Evolutionary conservation across 495 filamentous ascomycete genomes (phyloP).

Genomic region (Podospora pseudopauciseta): DNA sequence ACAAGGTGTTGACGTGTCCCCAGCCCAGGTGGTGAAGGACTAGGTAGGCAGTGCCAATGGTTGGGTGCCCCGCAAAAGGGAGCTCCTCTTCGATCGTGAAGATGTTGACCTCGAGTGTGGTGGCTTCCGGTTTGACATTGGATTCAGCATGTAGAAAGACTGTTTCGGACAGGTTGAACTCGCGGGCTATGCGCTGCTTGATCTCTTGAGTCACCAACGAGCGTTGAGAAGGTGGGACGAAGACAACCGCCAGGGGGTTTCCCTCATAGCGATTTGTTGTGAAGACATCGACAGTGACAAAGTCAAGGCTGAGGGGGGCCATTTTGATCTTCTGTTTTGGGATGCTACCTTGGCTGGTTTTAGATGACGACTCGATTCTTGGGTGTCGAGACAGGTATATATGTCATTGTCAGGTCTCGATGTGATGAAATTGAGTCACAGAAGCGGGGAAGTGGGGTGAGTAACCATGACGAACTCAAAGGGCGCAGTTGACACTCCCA

Average conservation of each 20-base stretch:
- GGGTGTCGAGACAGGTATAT: not conserved
- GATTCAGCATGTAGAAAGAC: constrained; percentile 81
- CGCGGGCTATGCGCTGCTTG: constrained; percentile 64
- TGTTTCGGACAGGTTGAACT: constrained; percentile 86
- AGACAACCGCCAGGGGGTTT: constrained; percentile 66
- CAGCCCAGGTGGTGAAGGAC: constrained; percentile 36
- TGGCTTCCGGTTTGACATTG: constrained; percentile 47
- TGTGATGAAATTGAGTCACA: not conserved
- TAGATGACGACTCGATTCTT: not conserved
- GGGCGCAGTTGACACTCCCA: not conserved
- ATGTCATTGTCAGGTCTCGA: not conserved
- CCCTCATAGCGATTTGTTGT: constrained; percentile 54
- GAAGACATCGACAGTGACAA: constrained; percentile 67
- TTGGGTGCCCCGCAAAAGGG: constrained; percentile 76
- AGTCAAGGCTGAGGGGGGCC: constrained; percentile 35
- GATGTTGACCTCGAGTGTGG: constrained; percentile 59
- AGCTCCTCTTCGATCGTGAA: constrained; percentile 62
- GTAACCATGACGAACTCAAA: not conserved
- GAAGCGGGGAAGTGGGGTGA: not conserved
- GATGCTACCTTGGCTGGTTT: not conserved
- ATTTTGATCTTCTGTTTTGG: constrained; percentile 3
- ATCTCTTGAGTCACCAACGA: constrained; percentile 43
- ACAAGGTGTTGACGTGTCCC: constrained; percentile 40
- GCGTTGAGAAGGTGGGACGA: constrained; percentile 40
- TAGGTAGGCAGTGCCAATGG: constrained; percentile 64